Conservation (phyloP, 1,284 basidiomycete genomes). For the Fistulina hepatica region DNA sequence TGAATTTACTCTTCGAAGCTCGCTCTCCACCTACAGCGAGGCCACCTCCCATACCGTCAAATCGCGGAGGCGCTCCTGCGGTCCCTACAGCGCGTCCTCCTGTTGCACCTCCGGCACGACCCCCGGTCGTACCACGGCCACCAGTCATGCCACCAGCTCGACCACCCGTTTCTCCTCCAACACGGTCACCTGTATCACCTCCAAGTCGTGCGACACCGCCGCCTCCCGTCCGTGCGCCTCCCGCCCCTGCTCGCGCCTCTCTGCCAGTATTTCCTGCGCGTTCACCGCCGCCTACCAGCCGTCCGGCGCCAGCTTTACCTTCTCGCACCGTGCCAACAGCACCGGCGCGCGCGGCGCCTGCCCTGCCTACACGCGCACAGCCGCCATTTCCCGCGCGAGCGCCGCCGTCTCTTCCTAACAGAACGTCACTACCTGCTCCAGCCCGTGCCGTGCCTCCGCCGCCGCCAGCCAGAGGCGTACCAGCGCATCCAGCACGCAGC, state of each 20-base stretch:
- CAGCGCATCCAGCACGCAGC: conserved; percentile 24
- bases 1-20: conserved; percentile 52
- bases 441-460: conserved; percentile 29
- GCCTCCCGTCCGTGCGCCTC: conserved; percentile 21
- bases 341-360: conserved; percentile 22
- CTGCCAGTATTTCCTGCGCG: conserved; percentile 13
- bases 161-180: conserved; percentile 15
- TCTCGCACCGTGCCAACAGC: conserved; percentile 21
- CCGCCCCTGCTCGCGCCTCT: conserved; percentile 19
- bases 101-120: conserved; percentile 13
- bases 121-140: conserved; percentile 20
- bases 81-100: conserved; percentile 19
- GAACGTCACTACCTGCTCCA: conserved; percentile 22
- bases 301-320: conserved; percentile 25
- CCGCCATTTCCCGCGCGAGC: conserved; percentile 27
- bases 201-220: conserved; percentile 18
- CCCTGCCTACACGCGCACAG: conserved; percentile 27
- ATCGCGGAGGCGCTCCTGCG: conserved; percentile 18
- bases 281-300: conserved; percentile 9
- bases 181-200: conserved; percentile 18
- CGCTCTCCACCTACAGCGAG: too few species aligned
- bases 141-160: conserved; percentile 18
- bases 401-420: conserved; percentile 15
- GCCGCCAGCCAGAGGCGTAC: conserved; percentile 27
- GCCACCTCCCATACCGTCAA: conserved; percentile 59